These are phyloP conservation scores for Tricholoma furcatifolium DNA, from an alignment of 768 basidiomycete species.

Conservation along the genomic window DNA sequence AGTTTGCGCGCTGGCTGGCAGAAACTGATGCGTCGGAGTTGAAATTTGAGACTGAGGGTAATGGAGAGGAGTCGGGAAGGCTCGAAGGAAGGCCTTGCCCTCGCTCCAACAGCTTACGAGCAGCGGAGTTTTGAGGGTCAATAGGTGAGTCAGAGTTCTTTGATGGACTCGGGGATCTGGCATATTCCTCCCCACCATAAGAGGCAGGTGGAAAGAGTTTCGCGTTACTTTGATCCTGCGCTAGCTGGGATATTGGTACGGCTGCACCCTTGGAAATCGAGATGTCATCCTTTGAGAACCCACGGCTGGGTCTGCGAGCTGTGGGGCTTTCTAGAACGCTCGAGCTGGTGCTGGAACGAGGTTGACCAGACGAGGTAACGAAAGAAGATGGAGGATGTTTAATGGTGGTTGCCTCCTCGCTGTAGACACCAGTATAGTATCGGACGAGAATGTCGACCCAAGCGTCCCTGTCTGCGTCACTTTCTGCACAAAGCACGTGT, in stretches of 20 bases:
- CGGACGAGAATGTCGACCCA: slow-evolving; percentile 95
- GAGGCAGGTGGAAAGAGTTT: slow-evolving; percentile 57
- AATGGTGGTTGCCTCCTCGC: slow-evolving; percentile 52
- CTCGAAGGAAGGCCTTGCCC: slow-evolving; percentile 47
- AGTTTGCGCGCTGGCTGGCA: slow-evolving; percentile 62
- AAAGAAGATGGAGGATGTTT: slow-evolving; percentile 30
- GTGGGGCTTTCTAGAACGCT: slow-evolving; percentile 30
- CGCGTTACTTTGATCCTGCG: slow-evolving; percentile 52
- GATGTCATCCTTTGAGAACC: slow-evolving; percentile 60
- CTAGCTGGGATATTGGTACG: slow-evolving; percentile 56
- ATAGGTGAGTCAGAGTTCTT: slow-evolving; percentile 50
- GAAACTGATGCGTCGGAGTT: slow-evolving; percentile 27
- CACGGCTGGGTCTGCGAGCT: slow-evolving; percentile 38
- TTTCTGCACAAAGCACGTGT: slow-evolving; percentile 96
- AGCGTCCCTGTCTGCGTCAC: slow-evolving; percentile 86
- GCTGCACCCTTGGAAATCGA: slow-evolving; percentile 44
- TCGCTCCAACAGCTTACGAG: slow-evolving; percentile 42
- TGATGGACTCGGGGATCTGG: slow-evolving; percentile 51
- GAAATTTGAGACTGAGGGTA: slow-evolving; percentile 59
- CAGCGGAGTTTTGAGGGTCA: slow-evolving; percentile 35
- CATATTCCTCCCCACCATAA: slow-evolving; percentile 31
- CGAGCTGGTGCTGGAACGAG: slow-evolving; percentile 57
- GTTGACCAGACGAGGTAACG: slow-evolving; percentile 32
- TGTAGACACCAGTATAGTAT: slow-evolving; percentile 81
- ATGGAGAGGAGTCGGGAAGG: slow-evolving; percentile 52